Percentiles rank a stretch among this genome's conserved stretches.
Evolutionary conservation across 2,329 filamentous ascomycete species (phyloP).

Genomic region (Ophiostoma himal-ulmi): DNA sequence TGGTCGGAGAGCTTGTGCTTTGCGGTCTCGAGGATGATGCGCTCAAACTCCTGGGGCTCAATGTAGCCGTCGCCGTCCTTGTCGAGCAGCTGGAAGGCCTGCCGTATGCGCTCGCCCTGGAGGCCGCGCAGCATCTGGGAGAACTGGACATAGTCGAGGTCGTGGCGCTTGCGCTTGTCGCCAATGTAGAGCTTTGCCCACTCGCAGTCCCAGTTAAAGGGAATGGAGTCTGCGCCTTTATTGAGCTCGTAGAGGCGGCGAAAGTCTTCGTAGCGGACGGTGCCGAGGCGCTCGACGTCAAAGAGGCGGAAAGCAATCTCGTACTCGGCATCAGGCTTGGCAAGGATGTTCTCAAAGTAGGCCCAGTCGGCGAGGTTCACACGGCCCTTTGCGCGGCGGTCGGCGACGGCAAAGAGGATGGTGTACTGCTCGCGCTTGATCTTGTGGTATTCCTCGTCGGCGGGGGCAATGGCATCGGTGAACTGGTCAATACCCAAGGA

Average conservation of each 20-base stretch:
- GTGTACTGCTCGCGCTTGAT: constrained; percentile 94
- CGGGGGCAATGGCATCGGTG: constrained; percentile 80
- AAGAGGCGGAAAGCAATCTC: constrained; percentile 97
- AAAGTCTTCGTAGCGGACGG: constrained; percentile 86
- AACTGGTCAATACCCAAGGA: constrained; percentile 84
- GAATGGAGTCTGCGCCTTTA: constrained; percentile 76
- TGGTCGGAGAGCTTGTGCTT: constrained; percentile 97
- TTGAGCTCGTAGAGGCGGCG: constrained; percentile 78
- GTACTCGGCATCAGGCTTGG: constrained; percentile 95
- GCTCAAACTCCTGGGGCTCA: constrained; percentile 89
- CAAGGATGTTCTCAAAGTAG: constrained; percentile 87
- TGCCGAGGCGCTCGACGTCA: constrained; percentile 75
- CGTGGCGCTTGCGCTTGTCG: constrained; percentile 77
- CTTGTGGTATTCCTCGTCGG: constrained; percentile 89
- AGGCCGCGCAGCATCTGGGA: constrained; percentile 95
- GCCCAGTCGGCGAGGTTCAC: constrained; percentile 82
- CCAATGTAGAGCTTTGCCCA: constrained; percentile 96
- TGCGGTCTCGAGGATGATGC: constrained; percentile 89
- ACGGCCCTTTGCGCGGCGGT: constrained; percentile 66
- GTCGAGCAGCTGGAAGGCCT: constrained; percentile 90
- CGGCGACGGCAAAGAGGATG: constrained; percentile 87
- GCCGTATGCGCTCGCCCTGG: constrained; percentile 90
- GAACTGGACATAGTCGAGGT: constrained; percentile 93
- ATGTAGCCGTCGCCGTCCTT: constrained; percentile 91
- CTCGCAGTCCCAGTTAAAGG: constrained; percentile 95